Conservation (phyloP, 2,329 filamentous ascomycete genomes). For the Lachnellula subtilissima region DNA sequence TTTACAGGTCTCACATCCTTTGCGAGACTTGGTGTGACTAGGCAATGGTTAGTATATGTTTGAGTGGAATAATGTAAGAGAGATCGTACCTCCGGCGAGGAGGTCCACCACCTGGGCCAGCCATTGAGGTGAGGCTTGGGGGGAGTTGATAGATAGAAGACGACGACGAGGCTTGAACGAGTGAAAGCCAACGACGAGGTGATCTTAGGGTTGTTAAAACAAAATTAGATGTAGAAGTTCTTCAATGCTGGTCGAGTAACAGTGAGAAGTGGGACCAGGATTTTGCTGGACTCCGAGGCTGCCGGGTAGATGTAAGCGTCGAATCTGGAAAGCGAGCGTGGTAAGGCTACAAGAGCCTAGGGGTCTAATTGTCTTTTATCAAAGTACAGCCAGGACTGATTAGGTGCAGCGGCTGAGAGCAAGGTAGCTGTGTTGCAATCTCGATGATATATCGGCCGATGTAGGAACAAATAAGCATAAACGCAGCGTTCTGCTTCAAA, state of each 20-base stretch:
- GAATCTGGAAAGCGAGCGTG: constrained; percentile 27
- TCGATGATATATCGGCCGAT: constrained; percentile 9
- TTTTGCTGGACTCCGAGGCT: constrained; percentile 19
- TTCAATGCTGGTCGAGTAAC: constrained; percentile 11
- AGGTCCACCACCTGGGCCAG: constrained; percentile 90
- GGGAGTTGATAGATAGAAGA: constrained; percentile 27
- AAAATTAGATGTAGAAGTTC: constrained; percentile 5
- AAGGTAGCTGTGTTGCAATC: constrained; percentile 25
- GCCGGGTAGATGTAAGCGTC: constrained; percentile 27
- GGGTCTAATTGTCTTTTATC: constrained; percentile 9
- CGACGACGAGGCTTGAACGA: constrained; percentile 35
- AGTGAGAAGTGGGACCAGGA: constrained; percentile 16
- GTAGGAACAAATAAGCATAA: constrained; percentile 25
- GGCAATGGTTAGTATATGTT: constrained; percentile 16
- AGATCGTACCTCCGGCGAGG: constrained; percentile 60
- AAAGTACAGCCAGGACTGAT: constrained; percentile 18
- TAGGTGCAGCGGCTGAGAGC: constrained; percentile 26
- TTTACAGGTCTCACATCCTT: constrained; percentile 98
- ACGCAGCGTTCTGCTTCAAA: constrained; percentile 10
- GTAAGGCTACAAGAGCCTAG: constrained; percentile 23
- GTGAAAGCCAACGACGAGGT: constrained; percentile 32
- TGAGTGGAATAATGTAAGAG: not conserved
- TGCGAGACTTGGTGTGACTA: constrained; percentile 98
- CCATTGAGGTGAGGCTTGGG: constrained; percentile 56
- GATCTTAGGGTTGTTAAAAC: constrained; percentile 16